Conservation (phyloP, 192 early-diverging fungal genomes). For the Backusella tuberculispora region DNA sequence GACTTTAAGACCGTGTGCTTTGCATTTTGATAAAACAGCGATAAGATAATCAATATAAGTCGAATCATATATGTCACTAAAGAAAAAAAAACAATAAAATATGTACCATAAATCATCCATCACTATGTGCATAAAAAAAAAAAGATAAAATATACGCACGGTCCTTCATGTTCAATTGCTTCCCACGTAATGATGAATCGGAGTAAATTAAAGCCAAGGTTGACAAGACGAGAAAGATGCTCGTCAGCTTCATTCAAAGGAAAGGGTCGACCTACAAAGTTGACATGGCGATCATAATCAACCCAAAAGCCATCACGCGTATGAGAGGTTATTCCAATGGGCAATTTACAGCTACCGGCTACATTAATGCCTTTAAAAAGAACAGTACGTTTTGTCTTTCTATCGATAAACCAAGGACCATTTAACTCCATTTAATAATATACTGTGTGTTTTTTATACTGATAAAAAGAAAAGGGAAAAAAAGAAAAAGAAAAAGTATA, state of each 20-base stretch:
- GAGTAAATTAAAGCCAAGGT: slow-evolving; percentile 77
- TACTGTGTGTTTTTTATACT: neutral
- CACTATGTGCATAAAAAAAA: neutral
- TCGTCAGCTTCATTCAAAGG: slow-evolving; percentile 71
- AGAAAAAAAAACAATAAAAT: neutral
- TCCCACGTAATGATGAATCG: slow-evolving; percentile 80
- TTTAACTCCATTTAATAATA: slow-evolving; percentile 27
- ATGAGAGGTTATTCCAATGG: slow-evolving; percentile 49
- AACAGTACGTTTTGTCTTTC: slow-evolving; percentile 47
- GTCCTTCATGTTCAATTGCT: slow-evolving; percentile 66
- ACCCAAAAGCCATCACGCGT: slow-evolving; percentile 49
- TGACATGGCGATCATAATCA: slow-evolving; percentile 56
- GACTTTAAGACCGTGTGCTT: slow-evolving; percentile 48
- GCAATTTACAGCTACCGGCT: slow-evolving; percentile 56
- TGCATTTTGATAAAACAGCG: slow-evolving; percentile 51
- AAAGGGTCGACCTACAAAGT: slow-evolving; percentile 76
- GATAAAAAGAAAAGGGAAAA: neutral
- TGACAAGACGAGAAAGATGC: slow-evolving; percentile 64
- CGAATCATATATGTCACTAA: slow-evolving; percentile 57
- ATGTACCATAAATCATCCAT: neutral
- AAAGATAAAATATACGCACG: slow-evolving; percentile 44
- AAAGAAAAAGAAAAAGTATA: neutral
- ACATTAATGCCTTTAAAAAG: slow-evolving; percentile 61
- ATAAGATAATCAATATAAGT: slow-evolving; percentile 60
- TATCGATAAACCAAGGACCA: slow-evolving; percentile 55